Base-by-base conservation (phyloP, 2,329 filamentous ascomycete species). In the Westerdykella aurantiaca region DNA sequence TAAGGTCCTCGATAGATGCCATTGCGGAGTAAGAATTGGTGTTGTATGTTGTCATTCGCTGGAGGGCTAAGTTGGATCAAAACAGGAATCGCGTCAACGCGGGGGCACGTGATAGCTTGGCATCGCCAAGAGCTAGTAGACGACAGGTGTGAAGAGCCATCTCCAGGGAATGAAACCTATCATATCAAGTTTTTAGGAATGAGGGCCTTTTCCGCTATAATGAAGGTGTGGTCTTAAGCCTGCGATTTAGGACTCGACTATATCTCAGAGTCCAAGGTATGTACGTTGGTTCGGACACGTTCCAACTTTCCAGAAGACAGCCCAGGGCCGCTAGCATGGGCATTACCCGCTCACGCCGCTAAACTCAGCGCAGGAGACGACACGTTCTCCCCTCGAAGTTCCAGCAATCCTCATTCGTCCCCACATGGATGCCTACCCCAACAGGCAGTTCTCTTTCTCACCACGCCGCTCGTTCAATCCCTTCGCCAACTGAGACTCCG, bases 381-480 rank as follows among this genome's bases (percentile, higher is more conserved):
- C 51, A 57, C 53, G 43, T 54, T 51, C 51, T 43, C 47, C 42
- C 39, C 37, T 39, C 22, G 37, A 42, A 38, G 41, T 31, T 29
- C 18, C 25, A 29, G 10, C 34, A 16, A 44, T 42, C 13, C 40
- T 42, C 39, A 46, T 51, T 44, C 39, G 41, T 21, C 37, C 34
- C 33, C 56, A 63, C 53, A 70, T 73, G 66, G 60, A 71, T 72
- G 69, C 65, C 67, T 66, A 60, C 63, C 50, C 62, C 63, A 49
- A 51, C 63, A 50, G 60, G 56, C 57, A 57, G 68, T 47, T 59
- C 62, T 48, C 52, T 68, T 50, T 58, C 62, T 60, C 57, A 44
- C 14, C 38, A 44, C 44, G 37, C 57, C 45, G 45, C 51, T 16
- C 47, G 46, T 34, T 48, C 52, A n/a, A 45, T 47, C 25, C 45